Base-by-base conservation (phyloP, 2,329 filamentous ascomycete species). In the Plectosphaerella plurivora region DNA sequence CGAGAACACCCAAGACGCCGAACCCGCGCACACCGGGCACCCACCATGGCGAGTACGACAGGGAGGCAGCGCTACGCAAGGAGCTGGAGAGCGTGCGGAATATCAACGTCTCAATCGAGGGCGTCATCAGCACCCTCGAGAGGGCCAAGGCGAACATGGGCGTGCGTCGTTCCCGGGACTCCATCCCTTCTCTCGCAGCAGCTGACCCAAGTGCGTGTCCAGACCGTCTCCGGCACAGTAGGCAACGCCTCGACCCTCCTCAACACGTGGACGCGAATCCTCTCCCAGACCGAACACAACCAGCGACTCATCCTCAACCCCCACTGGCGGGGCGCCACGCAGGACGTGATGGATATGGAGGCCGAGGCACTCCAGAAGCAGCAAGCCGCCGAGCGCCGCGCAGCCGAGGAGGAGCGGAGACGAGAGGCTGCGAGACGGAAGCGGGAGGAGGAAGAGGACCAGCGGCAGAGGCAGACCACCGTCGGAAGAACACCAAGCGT, bases 211-310 rank as follows among this genome's bases (percentile, higher is more conserved):
- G n/a, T 44, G n/a, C 18, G 7, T 18, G 9, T 54, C 5, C 49
- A 89, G 88, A 95, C 88, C 22, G 92, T 97, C 36, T 88, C 88
- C 51, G 81, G 82, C 56, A 97, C 94, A 3, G 91, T 97, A 42
- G 81, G 82, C 59, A 93, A 92, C 51, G 91, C 94, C 4, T 95
- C 92, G 14, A 89, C 88, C 1, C 81, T 99, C 14, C 84, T 99
- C 33, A 91, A 95, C 62, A 96, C 92, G 15, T 99, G 93, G 93
- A 96, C 91, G 9, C 86, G 91, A 50, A 97, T 99, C 59, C 82
- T 99, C 12, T 94, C 91, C 7, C 94, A 99, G 70, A 97, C 94
- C 5, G 94, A 99, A 71, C 94, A 99, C 71, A 97, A 96, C 66
- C 92, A 97, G 68, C 86, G 94, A 22, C 76, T 99, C 49, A 87